Percentiles rank a stretch among this genome's conserved stretches.
Evolutionary conservation across 129 eudicot genomes (phyloP).

Genomic region (Flaveria ramosissima): DNA sequence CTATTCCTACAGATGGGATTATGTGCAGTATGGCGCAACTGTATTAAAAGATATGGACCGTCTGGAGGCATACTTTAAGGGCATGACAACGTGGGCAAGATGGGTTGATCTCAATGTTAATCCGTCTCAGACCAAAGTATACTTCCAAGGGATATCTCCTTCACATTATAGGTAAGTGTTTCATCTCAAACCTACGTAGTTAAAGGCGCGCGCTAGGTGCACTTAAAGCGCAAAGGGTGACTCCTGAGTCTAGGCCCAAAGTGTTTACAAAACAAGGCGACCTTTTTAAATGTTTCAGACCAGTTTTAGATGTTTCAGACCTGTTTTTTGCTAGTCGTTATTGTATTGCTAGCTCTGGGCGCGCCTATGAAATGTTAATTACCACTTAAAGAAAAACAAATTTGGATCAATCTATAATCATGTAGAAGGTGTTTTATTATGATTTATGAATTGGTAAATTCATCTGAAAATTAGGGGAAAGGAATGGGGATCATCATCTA

Average conservation of each 20-base stretch:
- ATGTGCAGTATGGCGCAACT: constrained; percentile 64
- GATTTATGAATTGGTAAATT: not conserved
- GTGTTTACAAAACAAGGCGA: too few species aligned
- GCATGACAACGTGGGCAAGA: constrained; percentile 75
- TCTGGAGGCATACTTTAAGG: constrained; percentile 61
- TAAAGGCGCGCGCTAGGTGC: too few species aligned
- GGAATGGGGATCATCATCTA: constrained; percentile 55
- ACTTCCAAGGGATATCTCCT: constrained; percentile 85
- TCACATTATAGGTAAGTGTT: constrained; percentile 60
- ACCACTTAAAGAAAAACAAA: not conserved
- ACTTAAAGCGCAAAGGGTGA: too few species aligned
- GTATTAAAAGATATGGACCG: constrained; percentile 74
- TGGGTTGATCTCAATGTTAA: constrained; percentile 72
- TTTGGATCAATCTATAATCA: not conserved
- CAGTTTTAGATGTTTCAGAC: too few species aligned
- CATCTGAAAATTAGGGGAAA: constrained; percentile 43
- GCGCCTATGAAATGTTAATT: not conserved
- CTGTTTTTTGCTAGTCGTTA: too few species aligned
- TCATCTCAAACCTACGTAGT: not conserved
- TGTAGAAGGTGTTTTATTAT: not conserved
- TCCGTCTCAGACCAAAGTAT: constrained; percentile 64
- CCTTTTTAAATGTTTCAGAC: too few species aligned
- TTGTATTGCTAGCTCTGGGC: too few species aligned
- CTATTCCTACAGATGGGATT: constrained; percentile 65
- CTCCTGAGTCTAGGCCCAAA: too few species aligned